Evolutionary conservation across 345 rosid genomes (phyloP), one percentile per base, ranked within the genome.

Genomic region (Microcos paniculata): DNA sequence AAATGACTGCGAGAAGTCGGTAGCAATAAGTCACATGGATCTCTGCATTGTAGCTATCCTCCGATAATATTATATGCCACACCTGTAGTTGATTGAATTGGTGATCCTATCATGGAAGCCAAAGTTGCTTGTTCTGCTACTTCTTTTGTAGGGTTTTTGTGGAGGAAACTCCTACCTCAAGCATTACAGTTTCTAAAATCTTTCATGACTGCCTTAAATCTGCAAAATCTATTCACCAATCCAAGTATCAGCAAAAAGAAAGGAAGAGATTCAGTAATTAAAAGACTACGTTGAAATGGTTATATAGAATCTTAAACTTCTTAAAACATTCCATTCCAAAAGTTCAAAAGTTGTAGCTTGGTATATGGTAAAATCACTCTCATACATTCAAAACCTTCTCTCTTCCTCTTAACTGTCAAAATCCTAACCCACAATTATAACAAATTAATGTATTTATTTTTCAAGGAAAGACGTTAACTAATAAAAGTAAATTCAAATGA

Each of bases 151-250:
- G 98, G 94, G 79, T 96, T 96, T 81, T 93, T 96, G 90, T 86
- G 53, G 98, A 93, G 64, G 99, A 93, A 76, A 90, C 94, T 71
- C 99, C 99, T n/a, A 96, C 97, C 23, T 98, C 98, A 8, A 96
- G 99, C 99, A 96, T 96, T 73, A 97, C 98, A 58, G 99, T 93
- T 64, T n/a, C 98, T 98, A 8, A 98, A 93, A 80, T 93, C 89
- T 83, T 93, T 90, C 98, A 93, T 96, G 52, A 91, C 97, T 11
- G 99, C 98, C 86, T 89, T 91, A 56, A 93, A 89, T 96, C 98
- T 19, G 99, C 98, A 83, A 96, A 93, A 80, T 96, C 98, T 69
- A 86, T 96, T 96, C 75, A 96, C 98, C 73, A 93, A 80, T 78
- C 99, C 99, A 77, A 97, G 99, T 80, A 96, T 89, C 99, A 93